These are phyloP conservation scores for Endotrypanum monterogeii DNA, from an alignment of 208 protist species.

Conservation along the genomic window DNA sequence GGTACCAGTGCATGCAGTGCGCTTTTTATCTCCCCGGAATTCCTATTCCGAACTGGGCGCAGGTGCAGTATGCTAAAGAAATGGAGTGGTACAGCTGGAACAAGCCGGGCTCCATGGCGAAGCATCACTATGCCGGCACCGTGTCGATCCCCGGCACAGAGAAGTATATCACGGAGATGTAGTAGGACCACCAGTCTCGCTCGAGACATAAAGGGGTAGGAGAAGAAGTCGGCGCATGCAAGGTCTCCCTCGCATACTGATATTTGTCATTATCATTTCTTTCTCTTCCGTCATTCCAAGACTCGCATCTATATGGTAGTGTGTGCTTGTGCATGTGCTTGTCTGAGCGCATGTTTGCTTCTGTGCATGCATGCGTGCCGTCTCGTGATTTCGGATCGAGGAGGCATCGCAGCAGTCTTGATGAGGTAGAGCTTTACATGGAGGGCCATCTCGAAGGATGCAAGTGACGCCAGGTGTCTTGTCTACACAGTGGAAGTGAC, in stretches of 20 bases:
- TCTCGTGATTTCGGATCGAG: not conserved
- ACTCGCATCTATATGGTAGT: no score
- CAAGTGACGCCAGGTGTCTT: not conserved
- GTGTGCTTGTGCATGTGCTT: not conserved
- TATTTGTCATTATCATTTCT: no score
- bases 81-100: conserved; percentile 75
- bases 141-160: conserved; percentile 87
- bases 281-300: no score
- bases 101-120: conserved; percentile 84
- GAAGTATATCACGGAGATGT: conserved; percentile 72
- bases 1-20: conserved; percentile 76
- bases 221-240: not conserved
- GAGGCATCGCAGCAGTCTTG: not conserved
- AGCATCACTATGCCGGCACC: conserved; percentile 83
- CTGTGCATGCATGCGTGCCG: not conserved
- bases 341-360: not conserved
- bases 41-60: conserved; percentile 65
- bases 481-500: not conserved
- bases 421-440: not conserved
- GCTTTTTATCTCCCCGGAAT: conserved; percentile 50
- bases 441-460: not conserved
- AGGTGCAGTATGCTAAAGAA: conserved; percentile 70
- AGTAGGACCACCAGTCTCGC: not conserved
- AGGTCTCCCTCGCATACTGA: no score
- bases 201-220: not conserved